These are phyloP conservation scores for Pogostemon cablin DNA, from an alignment of 257 asterid genomes.

Conservation along the genomic window DNA sequence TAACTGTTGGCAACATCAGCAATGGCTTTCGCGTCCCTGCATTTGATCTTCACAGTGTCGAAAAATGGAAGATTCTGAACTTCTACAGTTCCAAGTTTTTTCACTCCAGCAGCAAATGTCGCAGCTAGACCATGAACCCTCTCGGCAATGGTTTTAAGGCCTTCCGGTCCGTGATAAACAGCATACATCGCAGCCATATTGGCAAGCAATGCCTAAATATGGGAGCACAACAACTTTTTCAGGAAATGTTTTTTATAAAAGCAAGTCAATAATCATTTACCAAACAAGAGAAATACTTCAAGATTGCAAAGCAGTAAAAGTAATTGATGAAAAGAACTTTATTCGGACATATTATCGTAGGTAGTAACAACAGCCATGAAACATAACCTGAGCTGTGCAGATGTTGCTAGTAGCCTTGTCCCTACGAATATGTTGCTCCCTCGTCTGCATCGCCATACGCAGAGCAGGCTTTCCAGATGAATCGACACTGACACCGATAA, in stretches of 20 bases:
- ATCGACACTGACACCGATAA: constrained; percentile 86
- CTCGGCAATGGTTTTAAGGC: constrained; percentile 81
- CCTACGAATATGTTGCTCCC: constrained; percentile 93
- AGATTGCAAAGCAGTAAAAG: not conserved
- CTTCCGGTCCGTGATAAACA: constrained; percentile 92
- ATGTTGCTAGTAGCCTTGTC: constrained; percentile 95
- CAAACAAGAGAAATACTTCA: not conserved
- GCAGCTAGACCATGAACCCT: constrained; percentile 93
- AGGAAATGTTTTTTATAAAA: not conserved
- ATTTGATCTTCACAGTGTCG: constrained; percentile 79
- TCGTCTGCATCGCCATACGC: constrained; percentile 95
- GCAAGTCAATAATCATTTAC: not conserved
- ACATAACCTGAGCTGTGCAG: constrained; percentile 80
- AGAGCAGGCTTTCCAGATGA: constrained; percentile 80
- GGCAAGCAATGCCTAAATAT: constrained; percentile 79
- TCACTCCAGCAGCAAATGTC: constrained; percentile 65
- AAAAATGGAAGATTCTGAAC: constrained; percentile 83
- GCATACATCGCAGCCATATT: constrained; percentile 97
- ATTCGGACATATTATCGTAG: too few species aligned
- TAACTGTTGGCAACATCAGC: constrained; percentile 65
- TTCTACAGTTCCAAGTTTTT: constrained; percentile 81
- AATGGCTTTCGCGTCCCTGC: constrained; percentile 65
- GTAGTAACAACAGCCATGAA: too few species aligned
- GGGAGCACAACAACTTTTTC: constrained; percentile 4
- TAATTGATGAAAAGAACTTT: not conserved